Evolutionary conservation across 2,329 filamentous ascomycete species (phyloP).

Genomic region (Corinectria fuckeliana): DNA sequence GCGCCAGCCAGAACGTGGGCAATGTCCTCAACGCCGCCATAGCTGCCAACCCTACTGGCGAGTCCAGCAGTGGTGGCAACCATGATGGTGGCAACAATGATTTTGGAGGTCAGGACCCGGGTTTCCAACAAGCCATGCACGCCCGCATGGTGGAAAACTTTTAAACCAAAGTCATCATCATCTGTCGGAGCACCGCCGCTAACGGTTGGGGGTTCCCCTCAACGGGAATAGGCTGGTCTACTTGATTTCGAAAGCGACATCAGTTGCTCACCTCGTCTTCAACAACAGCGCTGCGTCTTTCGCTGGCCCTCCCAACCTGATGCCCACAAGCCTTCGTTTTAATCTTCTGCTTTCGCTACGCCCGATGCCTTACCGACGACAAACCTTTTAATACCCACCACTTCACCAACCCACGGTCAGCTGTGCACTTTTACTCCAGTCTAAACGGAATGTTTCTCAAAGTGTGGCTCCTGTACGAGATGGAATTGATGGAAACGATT

Average conservation of each 20-base stretch:
- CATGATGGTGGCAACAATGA: constrained; percentile 49
- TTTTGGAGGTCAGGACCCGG: constrained; percentile 59
- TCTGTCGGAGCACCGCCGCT: constrained; percentile 29
- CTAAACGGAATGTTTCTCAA: not conserved
- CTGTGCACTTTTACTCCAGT: constrained; percentile 1
- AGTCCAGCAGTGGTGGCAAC: constrained; percentile 57
- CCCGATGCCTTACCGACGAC: constrained; percentile 10
- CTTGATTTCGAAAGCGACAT: constrained; percentile 41
- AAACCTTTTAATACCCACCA: not conserved
- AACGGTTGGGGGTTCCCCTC: constrained; percentile 39
- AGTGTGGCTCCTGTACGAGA: not conserved
- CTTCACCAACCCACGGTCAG: not conserved
- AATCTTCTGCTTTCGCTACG: constrained; percentile 7
- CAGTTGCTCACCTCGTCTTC: constrained; percentile 29
- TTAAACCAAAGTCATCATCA: constrained; percentile 51
- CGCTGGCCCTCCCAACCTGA: not conserved
- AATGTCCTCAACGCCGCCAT: constrained; percentile 51
- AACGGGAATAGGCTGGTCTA: constrained; percentile 44
- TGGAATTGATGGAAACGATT: constrained; percentile 8
- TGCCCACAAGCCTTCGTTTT: constrained; percentile 2
- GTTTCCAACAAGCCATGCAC: constrained; percentile 83
- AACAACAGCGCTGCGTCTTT: constrained; percentile 18
- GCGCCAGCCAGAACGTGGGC: constrained; percentile 61
- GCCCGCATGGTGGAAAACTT: constrained; percentile 86
- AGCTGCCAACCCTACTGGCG: constrained; percentile 54